Percentiles rank a stretch among this genome's conserved stretches.
Conservation (phyloP, 306 rosid species). For the Lithocarpus polystachyus region DNA sequence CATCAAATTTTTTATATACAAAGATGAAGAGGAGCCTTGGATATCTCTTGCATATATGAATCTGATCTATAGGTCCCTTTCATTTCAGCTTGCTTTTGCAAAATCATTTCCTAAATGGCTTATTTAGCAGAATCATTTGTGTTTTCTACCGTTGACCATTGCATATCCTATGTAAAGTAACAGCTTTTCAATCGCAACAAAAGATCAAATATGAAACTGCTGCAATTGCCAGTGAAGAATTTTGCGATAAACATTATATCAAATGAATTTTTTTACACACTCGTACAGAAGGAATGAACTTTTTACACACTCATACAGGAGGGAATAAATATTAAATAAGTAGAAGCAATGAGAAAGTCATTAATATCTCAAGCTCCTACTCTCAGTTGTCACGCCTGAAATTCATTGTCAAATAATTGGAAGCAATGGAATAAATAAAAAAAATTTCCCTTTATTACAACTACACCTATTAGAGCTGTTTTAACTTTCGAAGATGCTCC, state of each 20-base stretch:
- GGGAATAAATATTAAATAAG: slow-evolving; percentile 38
- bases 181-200: neutral
- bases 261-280: slow-evolving; percentile 39
- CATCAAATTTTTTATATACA: no score
- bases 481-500: slow-evolving; percentile 77
- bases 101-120: no score
- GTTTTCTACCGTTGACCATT: no score
- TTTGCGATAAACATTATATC: slow-evolving; percentile 37
- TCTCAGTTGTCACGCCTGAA: slow-evolving; percentile 46
- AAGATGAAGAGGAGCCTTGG: no score
- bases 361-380: slow-evolving; percentile 52
- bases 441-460: slow-evolving; percentile 21
- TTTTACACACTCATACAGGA: slow-evolving; percentile 54
- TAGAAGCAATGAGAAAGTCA: slow-evolving; percentile 46
- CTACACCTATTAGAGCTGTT: slow-evolving; percentile 44
- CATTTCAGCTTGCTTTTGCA: no score
- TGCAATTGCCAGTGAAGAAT: slow-evolving; percentile 12
- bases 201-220: neutral
- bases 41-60: no score
- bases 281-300: slow-evolving; percentile 34
- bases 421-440: slow-evolving; percentile 29
- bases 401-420: slow-evolving; percentile 37
- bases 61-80: no score
- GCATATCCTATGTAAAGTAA: neutral
- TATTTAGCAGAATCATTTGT: no score